Base-by-base conservation (phyloP, 257 asterid species). In the Nicotiana attenuata region DNA sequence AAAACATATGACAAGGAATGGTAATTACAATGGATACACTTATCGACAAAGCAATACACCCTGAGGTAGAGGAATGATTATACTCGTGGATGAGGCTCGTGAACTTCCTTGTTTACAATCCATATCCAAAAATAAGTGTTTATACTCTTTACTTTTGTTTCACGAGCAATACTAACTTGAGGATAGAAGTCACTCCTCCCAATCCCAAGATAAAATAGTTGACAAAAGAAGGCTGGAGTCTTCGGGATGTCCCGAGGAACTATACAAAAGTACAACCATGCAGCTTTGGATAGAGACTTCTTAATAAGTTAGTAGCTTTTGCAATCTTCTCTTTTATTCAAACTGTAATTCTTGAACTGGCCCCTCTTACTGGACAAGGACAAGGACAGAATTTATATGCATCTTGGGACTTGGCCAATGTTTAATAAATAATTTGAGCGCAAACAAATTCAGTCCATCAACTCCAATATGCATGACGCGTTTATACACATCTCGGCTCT, bases 371-470 rank as follows among this genome's bases (percentile, higher is more conserved):
- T 69, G 57, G 57, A 26, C 11, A 69, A 69, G 38, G 77, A 31
- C n/a, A 11, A 69, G 22, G 57, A 38, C 33, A 38, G 35, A 69
- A 41, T 10, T 20, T 41, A 69, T 13, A 45, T 3, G 59, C 78
- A 69, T 41, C 78, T 41, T 41, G 78, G 59, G 5, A 13, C 78
- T 69, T n/a, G 20, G 2, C 78, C 78, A 20, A 68, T 38, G 19
- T n/a, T 68, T 33, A 67, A 19, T 19, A 35, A 67, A 17, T 67
- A 10, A 69, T n/a, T 38, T 69, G 31, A n/a, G 57, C 31, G 5
- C 29, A 68, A 68, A n/a, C 59, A 69, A 69, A 69, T 41, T 69
- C 78, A 69, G 47, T 20, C 59, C 11, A 71, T 69, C 33, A 69
- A 69, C 78, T 69, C 41, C 77, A 45, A 10, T 29, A 45, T 41